Conservation (phyloP, 1,284 basidiomycete species). For the Ganoderma meredithae region DNA sequence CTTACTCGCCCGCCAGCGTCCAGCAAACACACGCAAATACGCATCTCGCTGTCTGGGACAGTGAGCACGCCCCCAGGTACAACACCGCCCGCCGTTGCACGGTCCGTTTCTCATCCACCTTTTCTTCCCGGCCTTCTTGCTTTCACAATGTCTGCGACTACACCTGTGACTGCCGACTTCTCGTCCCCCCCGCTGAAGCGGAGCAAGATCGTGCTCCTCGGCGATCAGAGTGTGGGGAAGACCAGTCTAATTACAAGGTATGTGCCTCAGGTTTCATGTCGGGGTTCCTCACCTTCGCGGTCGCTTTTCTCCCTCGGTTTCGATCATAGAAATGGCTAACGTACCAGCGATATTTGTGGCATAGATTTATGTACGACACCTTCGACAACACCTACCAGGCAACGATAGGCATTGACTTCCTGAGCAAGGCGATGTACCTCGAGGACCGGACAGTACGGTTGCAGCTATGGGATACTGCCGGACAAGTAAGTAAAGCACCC, state of each 20-base stretch:
- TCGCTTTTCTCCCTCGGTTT: background rate
- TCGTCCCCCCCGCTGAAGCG: slow-evolving; percentile 89
- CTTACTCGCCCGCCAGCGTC: slow-evolving; percentile 5
- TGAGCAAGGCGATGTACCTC: slow-evolving; percentile 99
- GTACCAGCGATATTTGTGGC: background rate
- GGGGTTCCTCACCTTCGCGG: background rate
- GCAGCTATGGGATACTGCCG: slow-evolving; percentile 99
- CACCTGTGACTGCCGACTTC: slow-evolving; percentile 81
- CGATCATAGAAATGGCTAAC: background rate
- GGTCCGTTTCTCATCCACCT: background rate
- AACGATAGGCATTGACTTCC: slow-evolving; percentile 99
- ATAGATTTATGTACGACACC: slow-evolving; percentile 98
- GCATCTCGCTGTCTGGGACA: slow-evolving; percentile 31
- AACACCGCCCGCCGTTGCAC: slow-evolving; percentile 12
- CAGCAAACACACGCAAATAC: slow-evolving; percentile 31
- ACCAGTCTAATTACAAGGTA: slow-evolving; percentile 97
- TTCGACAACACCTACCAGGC: slow-evolving; percentile 99
- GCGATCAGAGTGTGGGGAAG: slow-evolving; percentile 94
- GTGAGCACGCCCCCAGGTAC: slow-evolving; percentile 24
- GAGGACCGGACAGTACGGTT: slow-evolving; percentile 98
- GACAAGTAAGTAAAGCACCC: slow-evolving; percentile 69
- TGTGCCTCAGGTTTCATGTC: slow-evolving; percentile 31
- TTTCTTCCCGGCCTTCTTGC: background rate
- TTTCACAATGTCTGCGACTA: slow-evolving; percentile 50
- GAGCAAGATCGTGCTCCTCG: slow-evolving; percentile 95